Conservation (phyloP, 768 basidiomycete genomes). For the Rhizopogon rudus region DNA sequence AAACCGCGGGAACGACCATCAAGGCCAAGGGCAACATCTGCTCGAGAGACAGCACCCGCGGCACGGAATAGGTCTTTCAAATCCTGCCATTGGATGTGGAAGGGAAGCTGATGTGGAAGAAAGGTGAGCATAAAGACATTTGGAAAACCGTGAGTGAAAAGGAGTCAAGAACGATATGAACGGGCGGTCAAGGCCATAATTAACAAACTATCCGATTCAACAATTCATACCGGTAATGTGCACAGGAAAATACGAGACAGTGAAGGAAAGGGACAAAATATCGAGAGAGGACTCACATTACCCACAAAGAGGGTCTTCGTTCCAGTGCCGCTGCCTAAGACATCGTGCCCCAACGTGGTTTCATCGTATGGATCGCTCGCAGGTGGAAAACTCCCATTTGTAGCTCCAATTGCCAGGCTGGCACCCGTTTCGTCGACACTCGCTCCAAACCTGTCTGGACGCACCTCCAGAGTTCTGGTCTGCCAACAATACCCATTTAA, state of each 20-base stretch:
- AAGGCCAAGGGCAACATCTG: slow-evolving; percentile 83
- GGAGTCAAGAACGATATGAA: background rate
- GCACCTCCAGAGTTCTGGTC: slow-evolving; percentile 85
- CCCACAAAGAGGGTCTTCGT: slow-evolving; percentile 77
- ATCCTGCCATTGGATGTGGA: slow-evolving; percentile 97
- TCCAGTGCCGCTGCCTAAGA: slow-evolving; percentile 23
- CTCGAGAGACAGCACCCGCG: slow-evolving; percentile 85
- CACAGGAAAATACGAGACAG: background rate
- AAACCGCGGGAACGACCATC: slow-evolving; percentile 91
- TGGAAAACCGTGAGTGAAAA: background rate
- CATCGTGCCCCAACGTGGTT: slow-evolving; percentile 10
- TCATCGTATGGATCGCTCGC: background rate
- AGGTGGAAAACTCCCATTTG: background rate
- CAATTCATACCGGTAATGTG: background rate
- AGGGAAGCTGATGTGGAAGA: slow-evolving; percentile 58
- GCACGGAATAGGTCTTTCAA: slow-evolving; percentile 93
- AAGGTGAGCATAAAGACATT: background rate
- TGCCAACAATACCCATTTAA: slow-evolving; percentile 99
- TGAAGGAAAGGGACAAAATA: background rate
- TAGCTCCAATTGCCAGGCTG: background rate
- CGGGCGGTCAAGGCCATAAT: background rate
- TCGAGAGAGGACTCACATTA: slow-evolving; percentile 55
- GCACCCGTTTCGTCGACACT: slow-evolving; percentile 12
- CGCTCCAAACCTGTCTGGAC: slow-evolving; percentile 69
- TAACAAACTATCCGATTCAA: background rate